Base-by-base conservation (phyloP, 2,329 filamentous ascomycete genomes). In the Fusarium sp. region DNA sequence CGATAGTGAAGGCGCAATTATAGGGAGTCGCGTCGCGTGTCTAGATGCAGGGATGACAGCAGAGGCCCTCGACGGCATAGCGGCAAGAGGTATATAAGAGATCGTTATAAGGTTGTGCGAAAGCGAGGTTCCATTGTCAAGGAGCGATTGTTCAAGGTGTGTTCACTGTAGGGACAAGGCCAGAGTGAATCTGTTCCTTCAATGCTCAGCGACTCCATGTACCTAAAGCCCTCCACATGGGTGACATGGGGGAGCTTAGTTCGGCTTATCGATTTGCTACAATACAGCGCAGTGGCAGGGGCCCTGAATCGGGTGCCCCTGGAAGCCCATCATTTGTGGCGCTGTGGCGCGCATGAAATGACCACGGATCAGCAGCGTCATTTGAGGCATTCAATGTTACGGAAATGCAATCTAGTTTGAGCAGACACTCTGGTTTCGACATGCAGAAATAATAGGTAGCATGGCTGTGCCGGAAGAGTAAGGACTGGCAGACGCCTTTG, bases 21-120 rank as follows among this genome's bases (percentile, higher is more conserved):
- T 71, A 74, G 69, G 72, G 69, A 72, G 69, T 78, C 78, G 77
- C 73, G 77, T 79, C 76, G 77, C 75, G 77, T 75, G 76, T 76
- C 62, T 74, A 45, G 60, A 73, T 65, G 64, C 67, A 73, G 66
- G 73, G 67, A 58, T 54, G 64, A 37, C 57, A 59, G 64, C 57
- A 64, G 37, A 68, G 65, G 67, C 57, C 64, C 58, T 75, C 52
- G 64, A 71, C 58, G 39, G 71, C 77, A 79, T 79, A 70, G 71
- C 77, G 72, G 48, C 61, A 59, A 27, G 37, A 27, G 41, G 10
- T 67, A 74, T 77, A 75, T 62, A 66, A 52, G 62, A 35, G 45
- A 50, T 18, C n/a, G 52, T 58, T 68, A 76, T 67, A 64, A 72
- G 22, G 64, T 70, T 56, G 58, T 50, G 58, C 22, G 50, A 52